Base-by-base conservation (phyloP, 2,329 filamentous ascomycete species). In the Sporothrix curviconia region DNA sequence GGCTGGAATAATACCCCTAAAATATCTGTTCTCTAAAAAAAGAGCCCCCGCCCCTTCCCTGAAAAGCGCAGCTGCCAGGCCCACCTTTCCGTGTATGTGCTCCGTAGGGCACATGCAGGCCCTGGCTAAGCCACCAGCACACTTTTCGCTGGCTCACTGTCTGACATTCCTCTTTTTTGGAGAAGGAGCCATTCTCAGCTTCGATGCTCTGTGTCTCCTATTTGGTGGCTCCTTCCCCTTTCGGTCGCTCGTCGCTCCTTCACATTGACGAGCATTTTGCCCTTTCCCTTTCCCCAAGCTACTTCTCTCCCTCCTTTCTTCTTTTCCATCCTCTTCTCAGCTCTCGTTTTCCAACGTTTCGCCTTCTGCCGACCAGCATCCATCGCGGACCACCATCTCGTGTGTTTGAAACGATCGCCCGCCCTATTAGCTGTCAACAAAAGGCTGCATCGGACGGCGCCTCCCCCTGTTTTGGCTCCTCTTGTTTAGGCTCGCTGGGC, bases 71-170 rank as follows among this genome's bases (percentile, higher is more conserved):
- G 24, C n/a, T n/a, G n/a, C n/a, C n/a, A 39, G 34, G 24, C 53
- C 53, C 43, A 39, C 53, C 43, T 37, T 32, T 14, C 43, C 24
- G 42, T 39, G 37, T 49, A 9, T 47, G 39, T 43, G 39, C 22
- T 34, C 22, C 46, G 22, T 22, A 49, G 28, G 28, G 44, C 44
- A 51, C 39, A 50, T 54, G 37, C 44, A 50, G 44, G 51, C 57
- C 42, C 39, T 47, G 34, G 55, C 59, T 58, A 36, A 60, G 55
- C 58, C 58, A 60, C 58, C 43, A 46, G 54, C 28, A 52, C 51
- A 60, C 58, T 60, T 57, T 60, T 59, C 40, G 30, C 28, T 58
- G 34, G 14, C 17, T 50, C 53, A 32, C 51, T 49, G 49, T 54
- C 56, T 49, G 43, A 55, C 56, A 49, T 50, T 37, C 51, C 17